Evolutionary conservation across 306 rosid species (phyloP).

Genomic region (Aeschynomene evenia): DNA sequence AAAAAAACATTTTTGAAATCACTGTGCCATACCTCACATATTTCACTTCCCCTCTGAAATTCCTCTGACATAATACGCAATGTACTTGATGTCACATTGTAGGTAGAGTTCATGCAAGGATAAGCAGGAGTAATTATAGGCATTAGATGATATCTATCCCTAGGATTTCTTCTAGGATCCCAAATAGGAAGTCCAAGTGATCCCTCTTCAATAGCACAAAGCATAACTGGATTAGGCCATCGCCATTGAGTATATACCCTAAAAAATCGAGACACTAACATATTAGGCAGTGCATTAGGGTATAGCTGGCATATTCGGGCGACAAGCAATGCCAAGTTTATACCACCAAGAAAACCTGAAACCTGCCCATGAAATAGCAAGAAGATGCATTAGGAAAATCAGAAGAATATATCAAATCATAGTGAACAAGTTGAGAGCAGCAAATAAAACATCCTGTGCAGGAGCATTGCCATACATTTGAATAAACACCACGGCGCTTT

Average conservation of each 20-base stretch:
- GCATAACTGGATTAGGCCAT: conserved; percentile 99
- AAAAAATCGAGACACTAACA: conserved; percentile 94
- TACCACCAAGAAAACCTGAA: conserved; percentile 97
- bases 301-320: conserved; percentile 98
- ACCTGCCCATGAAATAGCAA: conserved; percentile 60
- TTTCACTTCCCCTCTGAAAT: conserved; percentile 90
- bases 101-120: conserved; percentile 98
- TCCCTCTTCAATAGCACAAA: conserved; percentile 85
- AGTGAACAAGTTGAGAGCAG: conserved; percentile 4
- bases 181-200: conserved; percentile 89
- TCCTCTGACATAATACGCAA: conserved; percentile 83
- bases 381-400: conserved; percentile 27
- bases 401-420: conserved; percentile 13
- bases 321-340: conserved; percentile 96
- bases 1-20: conserved; percentile 11
- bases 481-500: conserved; percentile 93
- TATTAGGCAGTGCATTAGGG: conserved; percentile 93
- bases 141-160: conserved; percentile 82
- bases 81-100: conserved; percentile 91
- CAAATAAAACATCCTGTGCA: neutral
- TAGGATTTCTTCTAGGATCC: conserved; percentile 96
- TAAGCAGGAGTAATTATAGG: conserved; percentile 99
- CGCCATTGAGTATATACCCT: conserved; percentile 95
- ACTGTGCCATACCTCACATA: conserved; percentile 71
- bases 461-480: conserved; percentile 62